Evolutionary conservation across 495 filamentous ascomycete species (phyloP).

Genomic region (Talaromyces borbonicus): DNA sequence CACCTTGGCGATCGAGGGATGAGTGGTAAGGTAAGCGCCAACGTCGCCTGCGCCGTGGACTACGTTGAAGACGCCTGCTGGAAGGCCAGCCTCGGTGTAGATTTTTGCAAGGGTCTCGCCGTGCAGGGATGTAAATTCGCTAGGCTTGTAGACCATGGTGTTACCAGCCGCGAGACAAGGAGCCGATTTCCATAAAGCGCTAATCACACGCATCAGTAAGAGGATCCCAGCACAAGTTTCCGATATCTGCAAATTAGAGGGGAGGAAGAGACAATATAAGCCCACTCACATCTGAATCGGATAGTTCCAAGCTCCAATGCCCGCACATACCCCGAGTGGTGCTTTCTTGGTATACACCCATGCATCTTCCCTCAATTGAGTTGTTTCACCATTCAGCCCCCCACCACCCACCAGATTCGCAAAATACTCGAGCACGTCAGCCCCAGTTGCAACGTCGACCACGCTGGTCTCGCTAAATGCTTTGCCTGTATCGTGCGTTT

Average conservation of each 20-base stretch:
- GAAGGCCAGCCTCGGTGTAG: constrained; percentile 62
- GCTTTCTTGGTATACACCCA: constrained; percentile 70
- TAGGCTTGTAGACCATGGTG: constrained; percentile 80
- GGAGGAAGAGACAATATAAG: background rate
- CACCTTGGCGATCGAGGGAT: constrained; percentile 65
- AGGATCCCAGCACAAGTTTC: too few relatives aligned
- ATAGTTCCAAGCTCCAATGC: constrained; percentile 80
- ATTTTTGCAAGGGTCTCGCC: constrained; percentile 58
- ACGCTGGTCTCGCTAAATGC: constrained; percentile 65
- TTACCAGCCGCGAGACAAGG: constrained; percentile 77
- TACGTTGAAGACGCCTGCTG: constrained; percentile 73
- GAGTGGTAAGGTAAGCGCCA: constrained; percentile 56
- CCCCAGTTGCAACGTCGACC: constrained; percentile 64
- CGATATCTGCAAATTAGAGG: too few relatives aligned
- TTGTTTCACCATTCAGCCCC: constrained; percentile 59
- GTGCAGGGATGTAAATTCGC: constrained; percentile 70
- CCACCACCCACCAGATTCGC: constrained; percentile 61
- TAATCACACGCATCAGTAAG: constrained; percentile 12
- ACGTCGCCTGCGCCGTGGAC: constrained; percentile 65
- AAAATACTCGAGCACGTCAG: constrained; percentile 70
- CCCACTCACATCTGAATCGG: constrained; percentile 62
- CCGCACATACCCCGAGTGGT: constrained; percentile 64
- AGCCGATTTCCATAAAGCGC: constrained; percentile 75
- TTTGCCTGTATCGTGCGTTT: constrained; percentile 68
- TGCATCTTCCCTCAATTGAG: constrained; percentile 55